These are phyloP conservation scores for Spergularia azorica DNA, from an alignment of 179 eudicot genomes.

Conservation along the genomic window DNA sequence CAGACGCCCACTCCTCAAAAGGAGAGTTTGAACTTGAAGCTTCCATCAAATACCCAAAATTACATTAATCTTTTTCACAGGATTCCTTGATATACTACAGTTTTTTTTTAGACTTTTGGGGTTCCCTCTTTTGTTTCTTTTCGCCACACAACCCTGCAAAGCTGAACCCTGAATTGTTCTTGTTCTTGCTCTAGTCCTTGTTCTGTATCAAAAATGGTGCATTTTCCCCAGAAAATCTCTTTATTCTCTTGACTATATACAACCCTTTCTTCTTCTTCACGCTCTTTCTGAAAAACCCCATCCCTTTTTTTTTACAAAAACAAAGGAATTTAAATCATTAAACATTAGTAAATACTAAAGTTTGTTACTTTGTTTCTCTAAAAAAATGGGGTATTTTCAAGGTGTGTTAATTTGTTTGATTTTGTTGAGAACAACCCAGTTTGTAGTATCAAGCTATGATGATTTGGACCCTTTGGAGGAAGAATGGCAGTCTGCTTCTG, in stretches of 20 bases:
- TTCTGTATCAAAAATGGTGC: conserved; percentile 5
- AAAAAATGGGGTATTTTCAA: conserved; percentile 26
- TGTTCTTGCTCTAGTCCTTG: not conserved
- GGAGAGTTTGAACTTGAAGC: conserved; percentile 13
- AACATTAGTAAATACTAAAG: too few species aligned
- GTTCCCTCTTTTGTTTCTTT: conserved; percentile 16
- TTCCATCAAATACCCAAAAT: not conserved
- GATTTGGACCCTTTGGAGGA: conserved; percentile 40
- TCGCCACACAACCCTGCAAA: conserved; percentile 22
- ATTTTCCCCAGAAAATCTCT: conserved; percentile 15
- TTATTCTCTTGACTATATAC: conserved; percentile 25
- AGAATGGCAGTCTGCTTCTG: conserved; percentile 57
- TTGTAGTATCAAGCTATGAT: conserved; percentile 27
- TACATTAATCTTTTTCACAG: not conserved
- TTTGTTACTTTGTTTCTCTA: not conserved
- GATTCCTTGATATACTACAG: not conserved
- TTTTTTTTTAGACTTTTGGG: conserved; percentile 22
- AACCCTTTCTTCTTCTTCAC: conserved; percentile 3
- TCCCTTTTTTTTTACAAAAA: conserved; percentile 1
- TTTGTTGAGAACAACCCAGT: conserved; percentile 12
- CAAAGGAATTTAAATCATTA: not conserved
- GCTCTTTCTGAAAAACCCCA: not conserved
- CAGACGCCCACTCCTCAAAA: conserved; percentile 13
- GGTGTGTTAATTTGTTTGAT: conserved; percentile 21
- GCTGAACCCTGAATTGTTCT: not conserved